A percentile compares a stretch with the other conserved stretches of the same genome.
phyloP scores from a whole-genome alignment of 1,284 basidiomycete species.

The Ceraceosorus guamensis region DNA sequence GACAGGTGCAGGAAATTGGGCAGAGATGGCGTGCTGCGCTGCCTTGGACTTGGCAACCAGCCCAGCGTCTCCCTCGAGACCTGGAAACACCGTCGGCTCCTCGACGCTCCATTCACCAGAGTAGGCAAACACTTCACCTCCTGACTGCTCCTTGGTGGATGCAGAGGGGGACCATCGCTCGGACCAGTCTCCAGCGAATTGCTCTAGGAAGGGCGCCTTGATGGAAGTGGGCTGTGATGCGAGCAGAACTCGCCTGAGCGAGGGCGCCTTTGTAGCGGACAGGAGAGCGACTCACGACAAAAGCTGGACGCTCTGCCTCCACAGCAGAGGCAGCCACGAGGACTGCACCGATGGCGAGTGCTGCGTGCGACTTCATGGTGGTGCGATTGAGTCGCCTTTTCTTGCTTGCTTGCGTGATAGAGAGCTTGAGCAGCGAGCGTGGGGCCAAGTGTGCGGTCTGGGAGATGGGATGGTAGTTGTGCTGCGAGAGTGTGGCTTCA shows the following conservation, averaged over 20 bases:
- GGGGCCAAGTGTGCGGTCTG: too few species aligned
- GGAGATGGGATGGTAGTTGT: too few species aligned
- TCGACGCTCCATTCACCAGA: constrained; percentile 96
- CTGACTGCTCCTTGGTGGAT: constrained; percentile 70
- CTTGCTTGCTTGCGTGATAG: too few species aligned
- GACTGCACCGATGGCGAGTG: background rate
- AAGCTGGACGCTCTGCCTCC: background rate
- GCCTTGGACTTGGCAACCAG: constrained; percentile 65
- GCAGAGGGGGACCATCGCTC: constrained; percentile 91
- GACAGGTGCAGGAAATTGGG: constrained; percentile 70
- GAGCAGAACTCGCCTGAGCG: background rate
- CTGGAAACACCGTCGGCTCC: constrained; percentile 66
- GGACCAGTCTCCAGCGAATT: constrained; percentile 86
- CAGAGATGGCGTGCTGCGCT: constrained; percentile 93
- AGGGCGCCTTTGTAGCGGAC: too few species aligned
- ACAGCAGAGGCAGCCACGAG: background rate
- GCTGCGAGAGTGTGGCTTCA: too few species aligned
- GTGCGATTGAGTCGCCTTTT: too few species aligned
- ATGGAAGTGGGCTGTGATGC: constrained; percentile 60
- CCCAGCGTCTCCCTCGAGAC: constrained; percentile 49
- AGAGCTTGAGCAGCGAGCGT: too few species aligned
- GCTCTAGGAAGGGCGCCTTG: constrained; percentile 91
- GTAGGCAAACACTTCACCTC: constrained; percentile 65
- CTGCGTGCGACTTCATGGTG: background rate
- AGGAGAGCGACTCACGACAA: background rate